Evolutionary conservation across 495 filamentous ascomycete species (phyloP).

Genomic region (Pseudevernia furfuracea): DNA sequence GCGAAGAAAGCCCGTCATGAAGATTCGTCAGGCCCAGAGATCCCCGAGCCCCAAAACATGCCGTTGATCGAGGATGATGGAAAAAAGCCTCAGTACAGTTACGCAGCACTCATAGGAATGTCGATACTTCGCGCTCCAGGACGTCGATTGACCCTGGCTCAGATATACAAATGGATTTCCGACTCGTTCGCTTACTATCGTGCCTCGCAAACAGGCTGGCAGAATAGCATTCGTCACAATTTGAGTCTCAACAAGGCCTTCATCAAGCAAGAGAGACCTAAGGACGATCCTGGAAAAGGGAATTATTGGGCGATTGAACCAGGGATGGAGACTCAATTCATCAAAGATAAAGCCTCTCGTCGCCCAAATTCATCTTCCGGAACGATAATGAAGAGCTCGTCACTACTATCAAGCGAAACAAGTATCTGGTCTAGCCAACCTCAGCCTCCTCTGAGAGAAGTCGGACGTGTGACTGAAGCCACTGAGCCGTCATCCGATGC

Average conservation of each 20-base stretch:
- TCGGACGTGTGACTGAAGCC: constrained; percentile 26
- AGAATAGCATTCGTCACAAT: constrained; percentile 98
- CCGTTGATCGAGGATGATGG: constrained; percentile 79
- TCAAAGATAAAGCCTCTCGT: constrained; percentile 70
- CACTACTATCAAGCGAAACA: constrained; percentile 21
- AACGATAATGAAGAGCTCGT: constrained; percentile 21
- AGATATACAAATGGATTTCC: constrained; percentile 99
- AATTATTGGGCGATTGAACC: constrained; percentile 92
- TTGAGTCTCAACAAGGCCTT: constrained; percentile 98
- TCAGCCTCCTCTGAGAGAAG: background rate
- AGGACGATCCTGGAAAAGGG: constrained; percentile 97
- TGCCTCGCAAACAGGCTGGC: constrained; percentile 80
- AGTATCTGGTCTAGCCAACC: constrained; percentile 22
- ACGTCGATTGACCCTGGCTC: constrained; percentile 79
- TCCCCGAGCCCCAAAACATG: constrained; percentile 71
- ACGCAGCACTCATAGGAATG: constrained; percentile 95
- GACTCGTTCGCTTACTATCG: constrained; percentile 87
- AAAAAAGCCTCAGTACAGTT: constrained; percentile 81
- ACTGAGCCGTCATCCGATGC: constrained; percentile 83
- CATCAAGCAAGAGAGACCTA: constrained; percentile 88
- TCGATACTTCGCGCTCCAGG: constrained; percentile 83
- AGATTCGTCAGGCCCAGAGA: constrained; percentile 38
- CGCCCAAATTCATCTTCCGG: constrained; percentile 41
- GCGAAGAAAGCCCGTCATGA: constrained; percentile 54
- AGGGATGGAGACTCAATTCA: constrained; percentile 80